phyloP scores from a whole-genome alignment of 1,139 yeast genomes.

The Scheffersomyces segobiensis region DNA sequence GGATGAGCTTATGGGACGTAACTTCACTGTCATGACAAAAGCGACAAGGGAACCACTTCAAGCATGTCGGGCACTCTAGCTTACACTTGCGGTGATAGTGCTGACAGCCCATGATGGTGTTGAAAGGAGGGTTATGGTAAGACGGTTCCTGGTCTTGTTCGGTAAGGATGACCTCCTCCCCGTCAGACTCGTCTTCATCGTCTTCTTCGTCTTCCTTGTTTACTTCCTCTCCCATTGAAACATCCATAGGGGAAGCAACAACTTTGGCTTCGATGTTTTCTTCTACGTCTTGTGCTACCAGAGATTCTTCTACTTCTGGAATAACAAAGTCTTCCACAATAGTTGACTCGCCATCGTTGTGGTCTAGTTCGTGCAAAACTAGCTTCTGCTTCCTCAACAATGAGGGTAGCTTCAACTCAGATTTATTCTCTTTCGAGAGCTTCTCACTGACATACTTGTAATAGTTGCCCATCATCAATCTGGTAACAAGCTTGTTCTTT shows the following conservation, averaged over 20 bases:
- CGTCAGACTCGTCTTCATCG: constrained; percentile 15
- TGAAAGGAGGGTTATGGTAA: constrained; percentile 37
- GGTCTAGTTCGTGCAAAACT: constrained; percentile 12
- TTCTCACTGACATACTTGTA: constrained; percentile 46
- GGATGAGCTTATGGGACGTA: constrained; percentile 58
- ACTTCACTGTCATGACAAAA: constrained; percentile 76
- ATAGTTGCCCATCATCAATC: constrained; percentile 75
- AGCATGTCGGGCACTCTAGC: constrained; percentile 75
- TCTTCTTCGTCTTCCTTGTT: constrained; percentile 5
- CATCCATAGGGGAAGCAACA: neutral
- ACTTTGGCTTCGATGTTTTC: constrained; percentile 3
- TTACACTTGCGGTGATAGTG: constrained; percentile 88
- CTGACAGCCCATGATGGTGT: constrained; percentile 63
- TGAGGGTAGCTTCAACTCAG: constrained; percentile 11
- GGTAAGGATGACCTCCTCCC: constrained; percentile 44
- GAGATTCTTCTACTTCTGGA: constrained; percentile 9
- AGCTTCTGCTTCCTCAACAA: constrained; percentile 18
- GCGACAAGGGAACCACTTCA: constrained; percentile 77
- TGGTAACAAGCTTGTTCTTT: constrained; percentile 66
- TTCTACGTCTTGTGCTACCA: constrained; percentile 6
- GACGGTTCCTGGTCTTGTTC: constrained; percentile 53
- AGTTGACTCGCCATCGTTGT: neutral
- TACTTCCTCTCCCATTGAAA: neutral
- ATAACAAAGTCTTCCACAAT: constrained; percentile 9
- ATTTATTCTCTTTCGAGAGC: constrained; percentile 17